A percentile compares a stretch with the other conserved stretches of the same genome.
Conservation (phyloP, 495 filamentous ascomycete species). For the Daldinia loculata region DNA sequence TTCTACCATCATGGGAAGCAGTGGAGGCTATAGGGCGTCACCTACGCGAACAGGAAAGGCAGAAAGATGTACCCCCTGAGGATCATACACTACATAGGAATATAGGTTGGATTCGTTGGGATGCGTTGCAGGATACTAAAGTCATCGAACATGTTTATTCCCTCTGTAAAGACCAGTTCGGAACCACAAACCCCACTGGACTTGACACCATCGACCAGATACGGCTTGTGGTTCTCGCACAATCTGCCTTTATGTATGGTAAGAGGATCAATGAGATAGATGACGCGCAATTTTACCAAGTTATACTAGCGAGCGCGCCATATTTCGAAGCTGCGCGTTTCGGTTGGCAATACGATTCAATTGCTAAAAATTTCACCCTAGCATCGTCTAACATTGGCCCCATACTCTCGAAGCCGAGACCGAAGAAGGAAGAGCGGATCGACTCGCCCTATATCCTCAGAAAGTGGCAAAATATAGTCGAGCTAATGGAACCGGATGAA, state of each 20-base stretch:
- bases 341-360: conserved; percentile 3
- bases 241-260: conserved; percentile 9
- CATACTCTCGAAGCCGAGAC: conserved; percentile 14
- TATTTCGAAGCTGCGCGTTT: conserved; percentile 12
- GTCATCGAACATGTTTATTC: not conserved
- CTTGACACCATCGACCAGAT: not conserved
- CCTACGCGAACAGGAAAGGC: not conserved
- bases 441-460: conserved; percentile 6
- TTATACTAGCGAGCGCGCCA: conserved; percentile 8
- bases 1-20: not conserved
- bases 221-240: not conserved
- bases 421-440: not conserved
- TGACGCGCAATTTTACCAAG: not conserved
- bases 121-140: not conserved
- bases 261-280: not conserved
- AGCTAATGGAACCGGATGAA: conserved; percentile 10
- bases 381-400: not conserved
- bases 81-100: conserved; percentile 7
- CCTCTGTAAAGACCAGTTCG: not conserved
- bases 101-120: conserved; percentile 15
- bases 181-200: not conserved
- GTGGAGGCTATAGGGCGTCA: not conserved
- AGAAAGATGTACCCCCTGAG: conserved; percentile 10
- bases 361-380: not conserved
- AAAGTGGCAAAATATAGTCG: conserved; percentile 15